Conservation (phyloP, 2,329 filamentous ascomycete genomes). For the Aureobasidium lini region DNA sequence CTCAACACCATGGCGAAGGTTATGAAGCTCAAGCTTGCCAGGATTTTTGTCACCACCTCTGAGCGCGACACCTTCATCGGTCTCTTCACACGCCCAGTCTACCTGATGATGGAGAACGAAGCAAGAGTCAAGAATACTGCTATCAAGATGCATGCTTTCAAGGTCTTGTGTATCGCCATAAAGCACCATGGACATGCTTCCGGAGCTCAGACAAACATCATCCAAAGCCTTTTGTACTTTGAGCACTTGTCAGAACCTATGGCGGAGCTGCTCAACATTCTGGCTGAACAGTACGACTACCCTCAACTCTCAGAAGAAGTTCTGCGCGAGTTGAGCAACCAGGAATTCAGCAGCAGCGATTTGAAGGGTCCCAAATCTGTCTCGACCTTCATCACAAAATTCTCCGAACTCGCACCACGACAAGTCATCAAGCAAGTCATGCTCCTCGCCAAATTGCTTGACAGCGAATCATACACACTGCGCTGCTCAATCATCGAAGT, state of each 20-base stretch:
- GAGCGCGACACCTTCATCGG: slow-evolving; percentile 93
- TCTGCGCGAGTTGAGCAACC: slow-evolving; percentile 87
- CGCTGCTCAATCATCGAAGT: slow-evolving; percentile 93
- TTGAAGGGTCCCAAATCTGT: slow-evolving; percentile 93
- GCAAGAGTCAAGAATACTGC: slow-evolving; percentile 79
- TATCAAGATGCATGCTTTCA: slow-evolving; percentile 95
- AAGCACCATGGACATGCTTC: slow-evolving; percentile 98
- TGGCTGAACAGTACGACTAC: slow-evolving; percentile 96
- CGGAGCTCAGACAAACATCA: slow-evolving; percentile 93
- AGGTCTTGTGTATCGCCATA: slow-evolving; percentile 89
- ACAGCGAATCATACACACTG: slow-evolving; percentile 95
- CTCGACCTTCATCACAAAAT: slow-evolving; percentile 83
- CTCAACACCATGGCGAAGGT: slow-evolving; percentile 95
- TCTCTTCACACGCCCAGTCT: slow-evolving; percentile 85
- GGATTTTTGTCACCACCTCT: slow-evolving; percentile 92
- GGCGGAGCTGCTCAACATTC: slow-evolving; percentile 94
- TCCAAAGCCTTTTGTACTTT: slow-evolving; percentile 96
- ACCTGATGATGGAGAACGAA: slow-evolving; percentile 90
- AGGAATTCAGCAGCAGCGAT: slow-evolving; percentile 96
- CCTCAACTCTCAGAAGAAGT: slow-evolving; percentile 92
- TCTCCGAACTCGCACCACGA: slow-evolving; percentile 85
- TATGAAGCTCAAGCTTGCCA: slow-evolving; percentile 81
- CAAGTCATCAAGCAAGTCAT: slow-evolving; percentile 98
- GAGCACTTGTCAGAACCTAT: slow-evolving; percentile 98
- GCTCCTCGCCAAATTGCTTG: slow-evolving; percentile 83